These are phyloP conservation scores for Nitzschia putrida DNA, from an alignment of 108 stramenopile species.

Conservation along the genomic window DNA sequence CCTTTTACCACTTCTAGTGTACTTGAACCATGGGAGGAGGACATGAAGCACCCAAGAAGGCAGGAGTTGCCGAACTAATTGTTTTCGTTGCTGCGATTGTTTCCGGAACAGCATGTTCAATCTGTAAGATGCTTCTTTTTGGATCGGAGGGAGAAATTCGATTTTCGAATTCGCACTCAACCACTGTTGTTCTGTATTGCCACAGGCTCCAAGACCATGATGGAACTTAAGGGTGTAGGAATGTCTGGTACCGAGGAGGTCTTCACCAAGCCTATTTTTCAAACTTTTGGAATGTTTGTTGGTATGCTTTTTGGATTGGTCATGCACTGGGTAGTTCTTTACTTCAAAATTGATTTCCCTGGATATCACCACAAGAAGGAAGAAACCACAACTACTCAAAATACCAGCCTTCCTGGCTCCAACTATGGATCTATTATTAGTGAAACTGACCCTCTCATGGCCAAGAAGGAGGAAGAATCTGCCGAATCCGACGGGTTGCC, in stretches of 20 bases:
- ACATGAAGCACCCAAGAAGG: slow-evolving; percentile 46
- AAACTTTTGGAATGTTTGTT: slow-evolving; percentile 92
- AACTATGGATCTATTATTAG: not conserved
- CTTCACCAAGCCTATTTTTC: slow-evolving; percentile 67
- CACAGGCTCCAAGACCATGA: slow-evolving; percentile 77
- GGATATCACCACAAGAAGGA: slow-evolving; percentile 55
- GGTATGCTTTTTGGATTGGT: slow-evolving; percentile 83
- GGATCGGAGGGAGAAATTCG: not conserved
- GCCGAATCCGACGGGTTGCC: slow-evolving; percentile 33
- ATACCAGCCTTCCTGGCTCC: not conserved
- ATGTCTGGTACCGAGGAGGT: slow-evolving; percentile 64
- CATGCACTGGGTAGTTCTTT: slow-evolving; percentile 73
- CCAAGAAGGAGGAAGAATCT: slow-evolving; percentile 17
- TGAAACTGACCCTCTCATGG: slow-evolving; percentile 20
- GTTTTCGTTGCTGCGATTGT: slow-evolving; percentile 83
- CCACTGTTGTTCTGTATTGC: too few species aligned
- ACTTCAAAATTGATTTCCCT: slow-evolving; percentile 81
- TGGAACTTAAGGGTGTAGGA: slow-evolving; percentile 67
- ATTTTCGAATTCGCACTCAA: too few species aligned
- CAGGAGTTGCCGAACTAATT: slow-evolving; percentile 65
- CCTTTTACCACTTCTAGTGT: too few species aligned
- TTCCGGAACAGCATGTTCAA: slow-evolving; percentile 84
- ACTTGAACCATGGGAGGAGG: slow-evolving; percentile 23
- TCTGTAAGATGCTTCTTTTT: slow-evolving; percentile 40
- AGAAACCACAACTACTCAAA: slow-evolving; percentile 2